phyloP scores from a whole-genome alignment of 2,329 filamentous ascomycete species.

The Colletotrichum phormii region DNA sequence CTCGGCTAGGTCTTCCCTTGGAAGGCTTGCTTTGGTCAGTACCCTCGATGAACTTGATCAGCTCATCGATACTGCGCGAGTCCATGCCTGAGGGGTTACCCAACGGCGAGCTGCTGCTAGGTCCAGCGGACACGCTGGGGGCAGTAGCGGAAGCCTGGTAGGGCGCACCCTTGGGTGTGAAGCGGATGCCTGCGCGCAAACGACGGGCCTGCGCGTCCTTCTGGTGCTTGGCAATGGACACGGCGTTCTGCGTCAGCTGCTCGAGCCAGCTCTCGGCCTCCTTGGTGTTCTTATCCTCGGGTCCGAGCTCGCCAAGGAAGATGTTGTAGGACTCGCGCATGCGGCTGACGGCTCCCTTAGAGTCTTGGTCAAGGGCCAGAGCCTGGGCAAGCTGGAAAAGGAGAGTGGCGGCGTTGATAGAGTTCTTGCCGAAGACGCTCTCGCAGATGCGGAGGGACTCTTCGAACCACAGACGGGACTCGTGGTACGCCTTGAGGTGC shows the following conservation, averaged over 20 bases:
- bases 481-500: constrained; percentile 91
- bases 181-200: constrained; percentile 76
- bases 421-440: constrained; percentile 87
- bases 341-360: constrained; percentile 88
- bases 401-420: constrained; percentile 92
- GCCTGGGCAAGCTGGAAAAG: constrained; percentile 98
- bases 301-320: constrained; percentile 87
- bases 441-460: constrained; percentile 91
- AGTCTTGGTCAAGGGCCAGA: constrained; percentile 93
- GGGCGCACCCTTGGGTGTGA: constrained; percentile 73
- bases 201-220: constrained; percentile 85
- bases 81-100: constrained; percentile 63
- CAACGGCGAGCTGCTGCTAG: constrained; percentile 30
- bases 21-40: constrained; percentile 60
- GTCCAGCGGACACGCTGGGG: constrained; percentile 43
- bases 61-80: constrained; percentile 88
- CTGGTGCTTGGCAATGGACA: constrained; percentile 92
- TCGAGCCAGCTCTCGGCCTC: constrained; percentile 97
- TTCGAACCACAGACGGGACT: constrained; percentile 97
- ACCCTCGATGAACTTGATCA: constrained; percentile 95
- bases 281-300: constrained; percentile 96
- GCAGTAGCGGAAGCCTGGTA: constrained; percentile 56
- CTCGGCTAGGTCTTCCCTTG: constrained; percentile 68
- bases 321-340: constrained; percentile 99
- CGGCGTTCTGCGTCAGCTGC: constrained; percentile 94